phyloP scores from a whole-genome alignment of 2,329 filamentous ascomycete genomes.

The Penicillium paneum region DNA sequence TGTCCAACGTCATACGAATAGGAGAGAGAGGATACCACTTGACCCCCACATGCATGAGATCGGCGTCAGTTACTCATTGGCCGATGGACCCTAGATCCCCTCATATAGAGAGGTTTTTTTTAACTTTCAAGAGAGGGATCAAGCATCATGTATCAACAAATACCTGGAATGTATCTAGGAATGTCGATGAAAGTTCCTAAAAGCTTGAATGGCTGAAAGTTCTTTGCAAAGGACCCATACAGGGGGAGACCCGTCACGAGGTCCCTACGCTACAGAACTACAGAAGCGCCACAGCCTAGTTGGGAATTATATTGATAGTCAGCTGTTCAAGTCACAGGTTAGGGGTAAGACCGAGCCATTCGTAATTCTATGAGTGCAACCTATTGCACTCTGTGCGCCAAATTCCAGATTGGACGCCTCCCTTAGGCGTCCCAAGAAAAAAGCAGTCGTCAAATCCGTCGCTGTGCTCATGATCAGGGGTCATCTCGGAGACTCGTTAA shows the following conservation, averaged over 20 bases:
- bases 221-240: background rate
- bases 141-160: background rate
- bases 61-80: background rate
- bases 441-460: conserved; percentile 18
- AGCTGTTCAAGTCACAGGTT: background rate
- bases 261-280: background rate
- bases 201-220: background rate
- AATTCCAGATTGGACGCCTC: background rate
- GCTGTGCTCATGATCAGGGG: conserved; percentile 18
- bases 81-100: background rate
- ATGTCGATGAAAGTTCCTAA: background rate
- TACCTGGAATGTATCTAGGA: background rate
- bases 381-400: background rate
- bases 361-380: conserved; percentile 1
- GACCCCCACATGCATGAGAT: conserved; percentile 2
- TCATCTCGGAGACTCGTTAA: conserved; percentile 8
- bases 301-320: background rate
- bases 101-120: background rate
- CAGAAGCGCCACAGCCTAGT: conserved; percentile 1
- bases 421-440: background rate
- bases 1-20: background rate
- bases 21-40: background rate
- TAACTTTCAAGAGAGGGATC: background rate
- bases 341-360: background rate
- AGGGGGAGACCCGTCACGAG: background rate